phyloP scores from a whole-genome alignment of 129 eudicot genomes.

The Mikania micrantha region DNA sequence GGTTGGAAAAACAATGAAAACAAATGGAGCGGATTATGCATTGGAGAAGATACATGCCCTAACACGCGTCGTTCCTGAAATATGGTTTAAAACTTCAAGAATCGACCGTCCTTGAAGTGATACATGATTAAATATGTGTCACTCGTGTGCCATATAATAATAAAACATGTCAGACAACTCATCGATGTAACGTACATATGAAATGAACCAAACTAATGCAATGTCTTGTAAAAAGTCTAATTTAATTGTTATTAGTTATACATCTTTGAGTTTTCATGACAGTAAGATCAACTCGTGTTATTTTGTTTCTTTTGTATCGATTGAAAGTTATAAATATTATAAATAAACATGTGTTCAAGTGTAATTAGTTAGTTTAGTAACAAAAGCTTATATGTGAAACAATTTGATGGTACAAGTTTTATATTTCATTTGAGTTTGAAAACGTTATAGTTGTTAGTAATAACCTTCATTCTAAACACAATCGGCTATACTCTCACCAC shows the following conservation, averaged over 20 bases:
- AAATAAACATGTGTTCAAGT: background rate
- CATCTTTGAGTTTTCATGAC: background rate
- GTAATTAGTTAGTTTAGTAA: background rate
- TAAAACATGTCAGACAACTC: too few relatives aligned
- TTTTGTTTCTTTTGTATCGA: background rate
- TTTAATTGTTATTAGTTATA: background rate
- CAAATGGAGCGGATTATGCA: conserved; percentile 72
- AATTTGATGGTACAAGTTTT: too few relatives aligned
- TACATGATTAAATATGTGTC: too few relatives aligned
- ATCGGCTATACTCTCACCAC: too few relatives aligned
- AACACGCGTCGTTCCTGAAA: conserved; percentile 62
- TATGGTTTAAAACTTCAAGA: conserved; percentile 42
- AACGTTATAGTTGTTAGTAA: too few relatives aligned
- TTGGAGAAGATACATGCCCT: conserved; percentile 49
- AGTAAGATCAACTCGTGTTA: background rate
- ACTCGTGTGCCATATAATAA: too few relatives aligned
- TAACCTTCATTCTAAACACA: too few relatives aligned
- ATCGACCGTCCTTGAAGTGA: conserved; percentile 38
- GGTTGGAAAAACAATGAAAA: conserved; percentile 65
- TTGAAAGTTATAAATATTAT: background rate
- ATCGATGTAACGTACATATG: background rate
- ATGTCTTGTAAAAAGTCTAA: background rate
- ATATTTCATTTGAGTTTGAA: too few relatives aligned
- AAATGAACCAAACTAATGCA: background rate
- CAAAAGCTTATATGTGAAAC: background rate